Percentiles rank a stretch among this genome's conserved stretches.
Conservation (phyloP, 257 asterid species). For the Cruciata laevipes region DNA sequence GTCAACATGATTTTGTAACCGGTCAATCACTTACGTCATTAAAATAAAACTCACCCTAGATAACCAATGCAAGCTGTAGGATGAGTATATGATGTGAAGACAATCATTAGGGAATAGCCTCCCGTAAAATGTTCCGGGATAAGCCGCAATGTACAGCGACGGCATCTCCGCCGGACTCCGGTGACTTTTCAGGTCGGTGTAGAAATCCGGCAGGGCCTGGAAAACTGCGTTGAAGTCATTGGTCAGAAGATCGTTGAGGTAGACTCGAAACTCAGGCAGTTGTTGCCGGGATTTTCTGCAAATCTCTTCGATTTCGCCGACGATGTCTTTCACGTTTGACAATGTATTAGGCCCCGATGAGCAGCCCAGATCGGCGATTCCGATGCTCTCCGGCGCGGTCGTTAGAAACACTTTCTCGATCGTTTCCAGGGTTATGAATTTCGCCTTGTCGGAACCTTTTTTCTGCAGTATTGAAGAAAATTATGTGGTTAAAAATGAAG, state of each 20-base stretch:
- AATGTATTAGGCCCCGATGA: conserved; percentile 83
- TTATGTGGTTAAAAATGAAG: too few relatives aligned
- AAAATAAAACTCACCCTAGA: conserved; percentile 39
- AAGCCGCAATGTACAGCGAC: conserved; percentile 59
- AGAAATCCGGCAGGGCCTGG: conserved; percentile 64
- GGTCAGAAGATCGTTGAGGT: conserved; percentile 69
- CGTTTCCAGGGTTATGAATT: conserved; percentile 48
- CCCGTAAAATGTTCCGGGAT: conserved; percentile 85
- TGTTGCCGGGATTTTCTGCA: conserved; percentile 18
- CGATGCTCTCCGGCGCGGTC: conserved; percentile 58
- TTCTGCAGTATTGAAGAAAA: conserved; percentile 33
- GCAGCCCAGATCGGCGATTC: conserved; percentile 88
- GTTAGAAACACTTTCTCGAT: conserved; percentile 33
- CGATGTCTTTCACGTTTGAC: conserved; percentile 48
- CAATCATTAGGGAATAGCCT: conserved; percentile 61
- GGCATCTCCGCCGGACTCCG: conserved; percentile 17
- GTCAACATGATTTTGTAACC: too few relatives aligned
- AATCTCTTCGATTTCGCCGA: conserved; percentile 31
- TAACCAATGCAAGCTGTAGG: conserved; percentile 88
- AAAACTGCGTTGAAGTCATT: conserved; percentile 85
- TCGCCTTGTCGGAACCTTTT: conserved; percentile 65
- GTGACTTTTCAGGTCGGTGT: conserved; percentile 33
- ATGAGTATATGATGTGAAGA: conserved; percentile 71
- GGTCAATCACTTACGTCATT: too few relatives aligned
- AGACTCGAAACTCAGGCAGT: conserved; percentile 56